Evolutionary conservation across 2,329 filamentous ascomycete genomes (phyloP).

Genomic region (Pseudogymnoascus sp.): DNA sequence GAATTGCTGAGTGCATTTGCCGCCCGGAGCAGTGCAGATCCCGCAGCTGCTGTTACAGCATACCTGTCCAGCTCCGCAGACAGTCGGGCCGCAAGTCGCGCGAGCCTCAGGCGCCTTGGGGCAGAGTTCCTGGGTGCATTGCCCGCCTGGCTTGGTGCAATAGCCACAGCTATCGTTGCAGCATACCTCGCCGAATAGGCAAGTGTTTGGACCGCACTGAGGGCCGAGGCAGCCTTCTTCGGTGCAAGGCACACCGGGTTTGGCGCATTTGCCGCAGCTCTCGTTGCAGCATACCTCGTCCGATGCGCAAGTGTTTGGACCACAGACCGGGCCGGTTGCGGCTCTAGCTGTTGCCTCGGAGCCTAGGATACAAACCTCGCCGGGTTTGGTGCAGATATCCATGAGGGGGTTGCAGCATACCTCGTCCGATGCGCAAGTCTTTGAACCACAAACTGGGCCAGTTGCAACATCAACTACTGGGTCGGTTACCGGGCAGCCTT

Average conservation of each 20-base stretch:
- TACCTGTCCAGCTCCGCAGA: not conserved
- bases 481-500: not conserved
- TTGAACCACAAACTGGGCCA: not conserved
- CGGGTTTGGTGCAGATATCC: not conserved
- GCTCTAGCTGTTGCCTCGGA: not conserved
- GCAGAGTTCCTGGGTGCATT: not conserved
- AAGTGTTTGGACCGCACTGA: not conserved
- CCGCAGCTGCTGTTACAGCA: not conserved
- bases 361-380: not conserved
- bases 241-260: conserved; percentile 14
- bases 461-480: not conserved
- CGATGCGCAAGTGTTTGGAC: not conserved
- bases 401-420: not conserved
- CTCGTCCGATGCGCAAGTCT: not conserved
- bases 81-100: not conserved
- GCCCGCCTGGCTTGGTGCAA: not conserved
- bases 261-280: conserved; percentile 16
- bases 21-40: not conserved
- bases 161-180: not conserved
- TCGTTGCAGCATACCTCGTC: conserved; percentile 21
- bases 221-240: conserved; percentile 14
- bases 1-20: not conserved
- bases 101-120: not conserved
- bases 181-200: not conserved
- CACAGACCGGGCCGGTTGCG: not conserved